Conservation (phyloP, 1,139 yeast species). For the Taphrina sp. region DNA sequence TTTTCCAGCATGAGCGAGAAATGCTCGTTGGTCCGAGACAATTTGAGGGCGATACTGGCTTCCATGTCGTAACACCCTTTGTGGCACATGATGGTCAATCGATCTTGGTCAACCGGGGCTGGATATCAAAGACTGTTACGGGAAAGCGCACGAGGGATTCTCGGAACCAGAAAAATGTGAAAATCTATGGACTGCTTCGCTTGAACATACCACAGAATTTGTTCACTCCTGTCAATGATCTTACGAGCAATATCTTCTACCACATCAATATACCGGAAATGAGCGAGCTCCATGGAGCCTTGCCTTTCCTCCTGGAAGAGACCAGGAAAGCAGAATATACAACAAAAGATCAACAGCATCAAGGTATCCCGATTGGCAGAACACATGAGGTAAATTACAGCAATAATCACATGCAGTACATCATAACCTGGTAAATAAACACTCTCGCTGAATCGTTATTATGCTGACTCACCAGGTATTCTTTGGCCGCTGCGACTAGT, state of each 20-base stretch:
- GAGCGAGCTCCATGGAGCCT: constrained; percentile 65
- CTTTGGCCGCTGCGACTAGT: constrained; percentile 12
- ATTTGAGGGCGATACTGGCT: constrained; percentile 73
- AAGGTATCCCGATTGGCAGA: constrained; percentile 90
- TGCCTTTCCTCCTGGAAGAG: constrained; percentile 77
- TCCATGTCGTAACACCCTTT: constrained; percentile 77
- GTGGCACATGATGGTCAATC: constrained; percentile 61
- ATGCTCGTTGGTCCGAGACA: constrained; percentile 90
- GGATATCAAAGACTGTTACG: constrained; percentile 75
- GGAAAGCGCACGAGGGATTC: constrained; percentile 63
- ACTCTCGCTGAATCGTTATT: not conserved
- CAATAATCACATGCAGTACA: constrained; percentile 87
- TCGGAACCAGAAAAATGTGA: constrained; percentile 16
- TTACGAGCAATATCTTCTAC: constrained; percentile 40
- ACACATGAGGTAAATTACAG: constrained; percentile 73
- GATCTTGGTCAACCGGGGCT: constrained; percentile 81
- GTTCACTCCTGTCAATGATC: constrained; percentile 20
- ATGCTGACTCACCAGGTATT: constrained; percentile 1
- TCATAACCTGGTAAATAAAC: constrained; percentile 75
- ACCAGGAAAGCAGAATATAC: constrained; percentile 42
- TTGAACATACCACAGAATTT: not conserved
- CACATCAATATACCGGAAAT: constrained; percentile 78
- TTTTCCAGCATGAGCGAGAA: constrained; percentile 79
- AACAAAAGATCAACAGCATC: constrained; percentile 41
- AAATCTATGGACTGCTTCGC: constrained; percentile 7